phyloP scores from a whole-genome alignment of 257 asterid species.

The Paulownia fortunei region DNA sequence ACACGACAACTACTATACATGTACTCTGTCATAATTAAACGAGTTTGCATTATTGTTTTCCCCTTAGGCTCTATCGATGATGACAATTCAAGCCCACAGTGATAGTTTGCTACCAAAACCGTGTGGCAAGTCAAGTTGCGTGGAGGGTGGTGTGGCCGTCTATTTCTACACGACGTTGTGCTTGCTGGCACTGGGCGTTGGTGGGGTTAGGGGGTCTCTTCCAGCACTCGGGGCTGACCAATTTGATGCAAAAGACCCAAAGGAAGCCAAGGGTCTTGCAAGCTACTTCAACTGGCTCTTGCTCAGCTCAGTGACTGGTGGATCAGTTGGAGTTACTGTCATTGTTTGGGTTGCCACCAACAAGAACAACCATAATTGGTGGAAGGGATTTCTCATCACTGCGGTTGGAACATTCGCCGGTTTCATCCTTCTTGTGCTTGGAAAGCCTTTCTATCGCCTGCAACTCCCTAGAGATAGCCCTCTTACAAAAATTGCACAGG shows the following conservation, averaged over 20 bases:
- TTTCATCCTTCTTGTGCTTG: constrained; percentile 45
- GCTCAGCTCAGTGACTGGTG: constrained; percentile 63
- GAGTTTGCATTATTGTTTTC: neutral
- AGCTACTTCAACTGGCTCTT: constrained; percentile 84
- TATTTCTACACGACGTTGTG: constrained; percentile 65
- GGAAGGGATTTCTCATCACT: constrained; percentile 80
- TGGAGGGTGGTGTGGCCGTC: constrained; percentile 59
- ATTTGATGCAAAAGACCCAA: constrained; percentile 63
- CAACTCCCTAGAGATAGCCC: constrained; percentile 73
- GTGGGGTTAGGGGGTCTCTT: constrained; percentile 76
- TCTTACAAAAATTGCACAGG: constrained; percentile 63
- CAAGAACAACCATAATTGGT: constrained; percentile 65
- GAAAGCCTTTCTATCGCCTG: constrained; percentile 69
- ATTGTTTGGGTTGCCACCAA: constrained; percentile 72
- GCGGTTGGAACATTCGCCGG: constrained; percentile 46
- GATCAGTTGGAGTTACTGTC: constrained; percentile 69
- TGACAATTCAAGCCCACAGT: constrained; percentile 78
- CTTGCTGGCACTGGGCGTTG: constrained; percentile 69
- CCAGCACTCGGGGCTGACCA: constrained; percentile 96
- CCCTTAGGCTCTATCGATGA: constrained; percentile 67
- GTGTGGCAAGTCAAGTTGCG: constrained; percentile 68
- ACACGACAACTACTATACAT: constrained; percentile 33
- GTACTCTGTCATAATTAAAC: neutral
- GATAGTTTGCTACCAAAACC: constrained; percentile 60
- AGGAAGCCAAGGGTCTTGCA: constrained; percentile 66